phyloP scores from a whole-genome alignment of 2,329 filamentous ascomycete species.

The Phialophora expanda region DNA sequence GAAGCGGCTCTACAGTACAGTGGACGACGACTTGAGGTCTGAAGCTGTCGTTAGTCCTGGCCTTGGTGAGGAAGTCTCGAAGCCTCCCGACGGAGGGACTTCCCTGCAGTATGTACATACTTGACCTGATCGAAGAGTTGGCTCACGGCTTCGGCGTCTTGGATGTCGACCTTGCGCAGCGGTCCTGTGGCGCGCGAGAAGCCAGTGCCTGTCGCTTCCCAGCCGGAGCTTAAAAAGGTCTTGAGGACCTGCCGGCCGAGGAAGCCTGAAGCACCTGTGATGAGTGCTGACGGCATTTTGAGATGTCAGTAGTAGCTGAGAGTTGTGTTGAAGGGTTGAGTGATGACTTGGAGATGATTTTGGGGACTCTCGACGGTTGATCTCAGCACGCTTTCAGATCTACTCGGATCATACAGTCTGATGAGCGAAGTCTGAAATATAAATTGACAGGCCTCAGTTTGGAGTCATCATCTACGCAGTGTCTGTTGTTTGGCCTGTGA shows the following conservation, averaged over 20 bases:
- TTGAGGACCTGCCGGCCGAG: slow-evolving; percentile 78
- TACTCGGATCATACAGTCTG: not conserved
- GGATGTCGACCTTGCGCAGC: slow-evolving; percentile 64
- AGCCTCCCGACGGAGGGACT: slow-evolving; percentile 36
- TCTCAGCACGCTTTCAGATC: not conserved
- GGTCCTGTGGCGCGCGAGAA: slow-evolving; percentile 73
- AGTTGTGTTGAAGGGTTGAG: not conserved
- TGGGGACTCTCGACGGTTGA: not conserved
- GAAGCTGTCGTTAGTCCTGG: slow-evolving; percentile 19
- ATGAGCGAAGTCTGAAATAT: not conserved
- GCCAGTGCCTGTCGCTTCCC: slow-evolving; percentile 74
- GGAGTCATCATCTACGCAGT: not conserved
- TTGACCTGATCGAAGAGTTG: slow-evolving; percentile 58
- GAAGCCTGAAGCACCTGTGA: slow-evolving; percentile 85
- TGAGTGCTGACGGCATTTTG: slow-evolving; percentile 60
- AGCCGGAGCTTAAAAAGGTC: slow-evolving; percentile 70
- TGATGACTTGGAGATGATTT: not conserved
- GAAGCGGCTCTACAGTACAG: slow-evolving; percentile 59
- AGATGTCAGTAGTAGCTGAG: not conserved
- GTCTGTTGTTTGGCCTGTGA: not conserved
- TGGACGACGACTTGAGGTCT: slow-evolving; percentile 81
- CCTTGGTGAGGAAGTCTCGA: not conserved
- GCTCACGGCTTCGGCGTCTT: slow-evolving; percentile 52
- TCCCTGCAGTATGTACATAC: slow-evolving; percentile 42
- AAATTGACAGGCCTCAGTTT: not conserved